These are phyloP conservation scores for Pyrenophora teres DNA, from an alignment of 2,329 filamentous ascomycete species.

Conservation along the genomic window DNA sequence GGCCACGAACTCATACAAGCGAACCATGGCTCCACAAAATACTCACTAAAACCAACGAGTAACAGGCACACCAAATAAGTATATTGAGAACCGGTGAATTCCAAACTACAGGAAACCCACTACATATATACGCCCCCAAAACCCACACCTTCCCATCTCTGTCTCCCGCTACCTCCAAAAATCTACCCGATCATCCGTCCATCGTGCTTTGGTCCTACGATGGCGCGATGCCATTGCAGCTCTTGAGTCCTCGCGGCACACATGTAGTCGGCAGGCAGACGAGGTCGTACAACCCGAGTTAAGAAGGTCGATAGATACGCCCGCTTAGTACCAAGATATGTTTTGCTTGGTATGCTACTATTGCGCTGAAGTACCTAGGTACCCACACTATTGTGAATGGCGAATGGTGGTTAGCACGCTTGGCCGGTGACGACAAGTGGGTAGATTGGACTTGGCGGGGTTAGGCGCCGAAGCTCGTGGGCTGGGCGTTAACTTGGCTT, in stretches of 20 bases:
- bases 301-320: constrained; percentile 15
- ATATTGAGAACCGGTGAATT: too few relatives aligned
- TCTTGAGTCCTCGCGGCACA: neutral
- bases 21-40: constrained; percentile 17
- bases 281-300: constrained; percentile 5
- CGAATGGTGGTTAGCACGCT: constrained; percentile 12
- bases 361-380: neutral
- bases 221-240: neutral
- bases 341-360: neutral
- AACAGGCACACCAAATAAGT: too few relatives aligned
- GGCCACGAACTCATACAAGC: constrained; percentile 13
- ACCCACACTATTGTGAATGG: neutral
- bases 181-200: neutral
- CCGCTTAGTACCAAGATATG: constrained; percentile 1
- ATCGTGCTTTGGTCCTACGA: neutral
- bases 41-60: neutral
- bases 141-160: neutral
- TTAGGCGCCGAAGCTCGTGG: constrained; percentile 4
- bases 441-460: constrained; percentile 22
- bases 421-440: constrained; percentile 19
- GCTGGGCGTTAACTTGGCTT: constrained; percentile 13
- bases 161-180: neutral
- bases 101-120: too few relatives aligned
- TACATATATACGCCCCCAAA: constrained; percentile 1
- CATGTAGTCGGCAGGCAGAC: constrained; percentile 1